Evolutionary conservation across 768 basidiomycete species (phyloP).

Genomic region (Leucosporidium creatinivorum): DNA sequence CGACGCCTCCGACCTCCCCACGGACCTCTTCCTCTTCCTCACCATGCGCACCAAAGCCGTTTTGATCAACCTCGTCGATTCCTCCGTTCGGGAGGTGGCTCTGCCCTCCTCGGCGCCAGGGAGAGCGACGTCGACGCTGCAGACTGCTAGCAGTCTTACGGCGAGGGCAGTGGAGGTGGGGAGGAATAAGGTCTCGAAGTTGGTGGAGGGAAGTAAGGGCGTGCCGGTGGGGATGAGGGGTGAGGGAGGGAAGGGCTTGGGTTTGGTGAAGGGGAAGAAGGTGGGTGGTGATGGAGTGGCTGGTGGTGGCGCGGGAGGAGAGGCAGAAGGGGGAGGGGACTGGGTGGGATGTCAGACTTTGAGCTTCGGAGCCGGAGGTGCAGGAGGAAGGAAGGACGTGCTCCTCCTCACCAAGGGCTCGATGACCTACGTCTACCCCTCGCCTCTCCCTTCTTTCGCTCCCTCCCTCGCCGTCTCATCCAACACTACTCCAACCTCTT

Average conservation of each 20-base stretch:
- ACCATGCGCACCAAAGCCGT: constrained; percentile 3
- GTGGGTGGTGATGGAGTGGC: background rate
- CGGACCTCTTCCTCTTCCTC: constrained; percentile 20
- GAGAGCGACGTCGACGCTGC: background rate
- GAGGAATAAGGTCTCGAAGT: background rate
- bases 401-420: constrained; percentile 4
- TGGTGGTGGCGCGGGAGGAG: background rate
- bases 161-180: background rate
- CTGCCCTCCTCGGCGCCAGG: background rate
- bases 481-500: too few relatives aligned
- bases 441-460: background rate
- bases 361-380: too few relatives aligned
- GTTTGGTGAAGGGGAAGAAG: background rate
- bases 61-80: constrained; percentile 16
- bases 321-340: constrained; percentile 4
- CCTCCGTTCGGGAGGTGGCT: constrained; percentile 11
- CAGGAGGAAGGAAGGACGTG: background rate
- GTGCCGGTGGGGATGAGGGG: constrained; percentile 2
- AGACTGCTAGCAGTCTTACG: background rate
- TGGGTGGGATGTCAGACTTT: background rate
- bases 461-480: background rate
- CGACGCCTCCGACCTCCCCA: background rate
- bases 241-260: background rate
- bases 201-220: background rate
- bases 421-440: background rate